Base-by-base conservation (phyloP, 441 rosid species). In the Hypseocharis bilobata region DNA sequence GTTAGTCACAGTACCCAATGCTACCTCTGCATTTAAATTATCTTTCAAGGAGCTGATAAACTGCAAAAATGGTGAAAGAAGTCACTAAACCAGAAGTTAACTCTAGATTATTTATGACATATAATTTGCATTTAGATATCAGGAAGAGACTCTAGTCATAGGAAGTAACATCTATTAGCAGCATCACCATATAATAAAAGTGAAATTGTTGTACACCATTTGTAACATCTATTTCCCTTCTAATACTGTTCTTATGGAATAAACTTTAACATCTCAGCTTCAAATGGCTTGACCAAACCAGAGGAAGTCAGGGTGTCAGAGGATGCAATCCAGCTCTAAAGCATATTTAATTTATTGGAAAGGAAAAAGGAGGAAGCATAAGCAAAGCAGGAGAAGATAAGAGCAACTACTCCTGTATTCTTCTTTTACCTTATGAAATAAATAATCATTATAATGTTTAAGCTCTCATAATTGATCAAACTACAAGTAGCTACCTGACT, bases 1-100 rank as follows among this genome's bases (percentile, higher is more conserved):
- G 81, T 93, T 93, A 57, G 99, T 91, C 67, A 93, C 97, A 19
- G 99, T 93, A 73, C 99, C 99, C 88, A 93, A 78, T 40, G 88
- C 97, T 69, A 93, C 99, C 84, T 93, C 99, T 6, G 99, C 99
- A 67, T 93, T 93, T 70, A 93, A 77, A 74, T 93, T 93, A 71
- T 93, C 97, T 79, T 91, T 93, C 81, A 91, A 74, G 62, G 97
- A 93, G 74, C 88, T 83, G 74, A 93, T 87, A 81, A 93, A 93
- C 99, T 93, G 92, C 84, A 77, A 74, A 34, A 20, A 67, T 58
- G 73, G 45, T 44, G 20, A 77, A 72, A 64, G 16, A 45, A 2
- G 47, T 10, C 36, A 19, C 52, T 14, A 27, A 13, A 66, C 36
- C 34, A 45, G 0, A 6, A 19, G 63, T 54, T 42, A 54, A 16